A percentile compares a stretch with the other conserved stretches of the same genome.
These are phyloP conservation scores for Aureobasidium sp. DNA, from an alignment of 2,329 filamentous ascomycete species.

Conservation along the genomic window DNA sequence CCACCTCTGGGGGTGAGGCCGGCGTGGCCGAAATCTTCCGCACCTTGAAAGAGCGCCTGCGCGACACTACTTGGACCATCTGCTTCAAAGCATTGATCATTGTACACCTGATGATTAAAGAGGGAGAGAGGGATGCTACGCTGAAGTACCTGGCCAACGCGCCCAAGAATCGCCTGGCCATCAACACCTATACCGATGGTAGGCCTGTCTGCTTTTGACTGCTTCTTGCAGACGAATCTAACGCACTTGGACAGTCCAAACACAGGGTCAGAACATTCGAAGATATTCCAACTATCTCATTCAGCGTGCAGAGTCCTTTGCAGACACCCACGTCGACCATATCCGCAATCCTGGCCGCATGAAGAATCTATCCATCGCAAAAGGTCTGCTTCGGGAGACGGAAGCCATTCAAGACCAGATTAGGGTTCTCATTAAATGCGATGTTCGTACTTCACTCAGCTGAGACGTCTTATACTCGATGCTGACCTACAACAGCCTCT, in stretches of 20 bases:
- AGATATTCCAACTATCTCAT: conserved; percentile 84
- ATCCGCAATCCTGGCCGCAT: conserved; percentile 64
- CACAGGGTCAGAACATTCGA: conserved; percentile 88
- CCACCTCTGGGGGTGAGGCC: conserved; percentile 88
- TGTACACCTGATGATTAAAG: conserved; percentile 93
- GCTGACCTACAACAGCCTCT: conserved; percentile 54
- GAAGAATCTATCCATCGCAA: conserved; percentile 81
- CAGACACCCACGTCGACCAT: conserved; percentile 81
- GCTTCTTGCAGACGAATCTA: no score
- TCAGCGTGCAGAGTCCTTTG: conserved; percentile 73
- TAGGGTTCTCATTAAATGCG: conserved; percentile 76
- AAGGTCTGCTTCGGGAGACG: conserved; percentile 84
- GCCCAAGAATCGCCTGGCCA: conserved; percentile 68
- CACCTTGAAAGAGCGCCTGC: conserved; percentile 76
- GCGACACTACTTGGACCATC: conserved; percentile 98
- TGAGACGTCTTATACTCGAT: neutral
- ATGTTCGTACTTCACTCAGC: conserved; percentile 52
- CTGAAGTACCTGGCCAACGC: conserved; percentile 76
- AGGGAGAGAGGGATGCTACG: conserved; percentile 84
- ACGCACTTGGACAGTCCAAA: conserved; percentile 59
- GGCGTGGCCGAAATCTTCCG: conserved; percentile 95
- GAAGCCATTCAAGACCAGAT: conserved; percentile 87
- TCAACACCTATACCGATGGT: conserved; percentile 91
- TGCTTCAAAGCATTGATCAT: conserved; percentile 97
- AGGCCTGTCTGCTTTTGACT: no score